A percentile compares a stretch with the other conserved stretches of the same genome.
Conservation (phyloP, 345 rosid genomes). For the Rhizophora mangle region DNA sequence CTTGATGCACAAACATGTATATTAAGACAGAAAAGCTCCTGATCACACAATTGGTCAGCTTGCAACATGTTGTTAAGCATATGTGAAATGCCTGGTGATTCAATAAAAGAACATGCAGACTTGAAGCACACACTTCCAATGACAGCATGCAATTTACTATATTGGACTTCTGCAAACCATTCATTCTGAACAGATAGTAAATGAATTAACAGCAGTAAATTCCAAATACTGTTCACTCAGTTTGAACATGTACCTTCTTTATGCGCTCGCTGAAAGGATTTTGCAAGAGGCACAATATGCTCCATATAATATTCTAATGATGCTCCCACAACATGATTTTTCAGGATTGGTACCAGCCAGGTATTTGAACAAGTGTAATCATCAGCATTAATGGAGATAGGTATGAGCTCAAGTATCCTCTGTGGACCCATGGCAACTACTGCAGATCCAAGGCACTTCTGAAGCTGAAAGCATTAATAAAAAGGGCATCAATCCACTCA, state of each 20-base stretch:
- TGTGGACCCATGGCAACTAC: conserved; percentile 80
- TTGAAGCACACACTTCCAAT: too few species aligned
- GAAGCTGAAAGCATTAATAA: conserved; percentile 50
- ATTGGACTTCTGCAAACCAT: too few species aligned
- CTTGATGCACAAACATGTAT: too few species aligned
- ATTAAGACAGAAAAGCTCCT: too few species aligned
- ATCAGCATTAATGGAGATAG: conserved; percentile 55
- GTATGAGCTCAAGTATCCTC: conserved; percentile 59
- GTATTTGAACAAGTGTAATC: conserved; percentile 52
- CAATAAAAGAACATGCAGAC: too few species aligned
- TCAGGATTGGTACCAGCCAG: conserved; percentile 85
- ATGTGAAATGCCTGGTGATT: too few species aligned
- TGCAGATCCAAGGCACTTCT: conserved; percentile 78
- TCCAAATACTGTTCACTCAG: not conserved
- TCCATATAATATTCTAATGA: conserved; percentile 73
- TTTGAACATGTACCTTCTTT: conserved; percentile 50
- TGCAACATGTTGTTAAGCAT: too few species aligned
- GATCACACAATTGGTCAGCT: too few species aligned
- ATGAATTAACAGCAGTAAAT: not conserved
- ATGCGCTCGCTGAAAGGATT: conserved; percentile 52
- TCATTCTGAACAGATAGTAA: not conserved
- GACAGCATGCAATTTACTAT: too few species aligned
- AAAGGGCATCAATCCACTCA: conserved; percentile 23
- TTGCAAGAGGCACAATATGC: conserved; percentile 82
- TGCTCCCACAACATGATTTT: conserved; percentile 57